A percentile compares a stretch with the other conserved stretches of the same genome.
These are phyloP conservation scores for Epithemia pelagica DNA, from an alignment of 108 stramenopile species.

Conservation along the genomic window DNA sequence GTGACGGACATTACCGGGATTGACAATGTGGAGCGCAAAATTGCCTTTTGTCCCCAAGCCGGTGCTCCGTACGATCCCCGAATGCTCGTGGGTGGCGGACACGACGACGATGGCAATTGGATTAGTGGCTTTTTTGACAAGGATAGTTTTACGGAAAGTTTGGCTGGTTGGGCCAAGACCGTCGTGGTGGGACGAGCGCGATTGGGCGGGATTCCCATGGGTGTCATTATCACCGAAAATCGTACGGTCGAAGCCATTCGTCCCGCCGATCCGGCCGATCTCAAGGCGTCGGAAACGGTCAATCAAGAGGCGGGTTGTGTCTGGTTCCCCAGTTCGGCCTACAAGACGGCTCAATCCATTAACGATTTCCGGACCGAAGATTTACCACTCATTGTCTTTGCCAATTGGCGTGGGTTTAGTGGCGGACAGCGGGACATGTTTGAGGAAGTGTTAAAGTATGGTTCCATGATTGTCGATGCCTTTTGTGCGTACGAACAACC, in stretches of 20 bases:
- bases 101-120: constrained; percentile 77
- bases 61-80: constrained; percentile 95
- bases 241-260: constrained; percentile 88
- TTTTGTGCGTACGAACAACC: constrained; percentile 97
- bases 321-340: constrained; percentile 99
- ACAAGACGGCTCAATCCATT: constrained; percentile 99
- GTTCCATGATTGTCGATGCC: constrained; percentile 96
- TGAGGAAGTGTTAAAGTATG: constrained; percentile 99
- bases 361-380: constrained; percentile 97
- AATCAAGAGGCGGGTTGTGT: constrained; percentile 95
- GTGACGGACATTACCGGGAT: constrained; percentile 82
- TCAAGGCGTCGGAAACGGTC: constrained; percentile 86
- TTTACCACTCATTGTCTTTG: constrained; percentile 95
- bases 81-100: constrained; percentile 68
- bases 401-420: constrained; percentile 99
- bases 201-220: constrained; percentile 97
- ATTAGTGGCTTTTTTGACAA: constrained; percentile 95
- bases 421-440: constrained; percentile 99
- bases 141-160: constrained; percentile 91
- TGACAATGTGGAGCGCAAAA: constrained; percentile 88
- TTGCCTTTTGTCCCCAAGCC: constrained; percentile 69
- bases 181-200: constrained; percentile 96
- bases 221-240: constrained; percentile 95
- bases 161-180: constrained; percentile 98
- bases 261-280: constrained; percentile 98